Conservation (phyloP, 495 filamentous ascomycete species). For the Aspergillus panamensis region DNA sequence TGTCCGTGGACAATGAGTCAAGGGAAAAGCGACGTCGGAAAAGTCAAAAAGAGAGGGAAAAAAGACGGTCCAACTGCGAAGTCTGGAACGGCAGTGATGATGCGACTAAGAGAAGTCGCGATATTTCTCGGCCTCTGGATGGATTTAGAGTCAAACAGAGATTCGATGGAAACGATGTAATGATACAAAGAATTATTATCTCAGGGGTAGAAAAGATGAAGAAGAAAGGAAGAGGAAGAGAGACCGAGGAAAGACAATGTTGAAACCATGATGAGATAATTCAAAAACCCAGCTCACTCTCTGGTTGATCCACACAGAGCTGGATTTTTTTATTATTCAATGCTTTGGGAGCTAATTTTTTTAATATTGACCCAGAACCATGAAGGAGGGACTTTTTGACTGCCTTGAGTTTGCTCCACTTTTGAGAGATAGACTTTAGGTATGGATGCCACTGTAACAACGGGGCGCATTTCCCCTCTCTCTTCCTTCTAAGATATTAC, state of each 20-base stretch:
- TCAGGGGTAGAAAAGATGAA: background rate
- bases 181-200: background rate
- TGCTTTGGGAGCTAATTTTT: background rate
- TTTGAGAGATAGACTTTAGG: background rate
- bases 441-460: too few species aligned
- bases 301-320: background rate
- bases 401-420: background rate
- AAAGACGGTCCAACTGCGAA: background rate
- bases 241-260: background rate
- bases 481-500: background rate
- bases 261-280: background rate
- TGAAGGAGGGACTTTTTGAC: background rate
- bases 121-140: slow-evolving; percentile 3
- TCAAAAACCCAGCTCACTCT: background rate
- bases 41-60: background rate
- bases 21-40: background rate
- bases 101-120: slow-evolving; percentile 1
- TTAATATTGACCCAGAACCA: background rate
- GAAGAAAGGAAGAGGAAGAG: background rate
- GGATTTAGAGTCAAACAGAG: background rate
- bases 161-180: background rate
- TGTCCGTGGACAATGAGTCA: slow-evolving; percentile 6
- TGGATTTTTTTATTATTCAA: background rate
- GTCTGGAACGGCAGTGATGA: slow-evolving; percentile 2
- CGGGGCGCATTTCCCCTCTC: too few species aligned